Evolutionary conservation across 148 eudicot species (phyloP), one percentile per base, ranked within the genome.

Genomic region (Chenopodium suecicum): DNA sequence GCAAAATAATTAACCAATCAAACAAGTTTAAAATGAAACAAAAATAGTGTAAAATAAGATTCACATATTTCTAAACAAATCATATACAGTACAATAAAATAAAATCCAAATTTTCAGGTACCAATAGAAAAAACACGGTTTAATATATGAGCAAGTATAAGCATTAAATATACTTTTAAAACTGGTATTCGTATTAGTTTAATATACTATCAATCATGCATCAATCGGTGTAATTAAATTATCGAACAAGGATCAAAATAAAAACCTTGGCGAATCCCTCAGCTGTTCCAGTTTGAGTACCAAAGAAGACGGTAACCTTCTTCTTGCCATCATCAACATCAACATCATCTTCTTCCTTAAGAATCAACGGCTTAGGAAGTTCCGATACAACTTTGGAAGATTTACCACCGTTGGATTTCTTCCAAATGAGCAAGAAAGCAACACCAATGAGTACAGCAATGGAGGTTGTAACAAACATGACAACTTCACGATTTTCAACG

Each of bases 271-370:
- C 95, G 44, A 96, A 96, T 23, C 99, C 99, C 82, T 96, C 99
- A 62, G 99, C 99, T 4, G 99, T 96, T 41, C 99, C 99, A 64
- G 99, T 96, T 79, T 96, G 97, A 25, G 98, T 95, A 2, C 98
- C 98, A 74, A 88, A 95, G 66, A 95, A 93, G 70, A 95, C 78
- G 20, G 97, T 89, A 25, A 95, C 93, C 79, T 89, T 95, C 78
- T 83, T 91, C 87, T 84, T 90, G 9, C 93, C 92, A 47, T 93
- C 98, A 81, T 93, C 98, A 54, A 88, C 87, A 23, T 92, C 95
- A 70, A 85, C 91, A 64, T 91, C 89, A 80, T 63, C 85, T 80
- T 90, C 94, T 2, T 63, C 85, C 41, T 88, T 90, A 31, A 87
- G 77, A 13, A 79, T 72, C 86, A 91, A 74, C 74, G 86, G 86